Percentiles rank a stretch among this genome's conserved stretches.
Conservation (phyloP, 73 alveolate genomes). For the Symbiodinium natans region DNA sequence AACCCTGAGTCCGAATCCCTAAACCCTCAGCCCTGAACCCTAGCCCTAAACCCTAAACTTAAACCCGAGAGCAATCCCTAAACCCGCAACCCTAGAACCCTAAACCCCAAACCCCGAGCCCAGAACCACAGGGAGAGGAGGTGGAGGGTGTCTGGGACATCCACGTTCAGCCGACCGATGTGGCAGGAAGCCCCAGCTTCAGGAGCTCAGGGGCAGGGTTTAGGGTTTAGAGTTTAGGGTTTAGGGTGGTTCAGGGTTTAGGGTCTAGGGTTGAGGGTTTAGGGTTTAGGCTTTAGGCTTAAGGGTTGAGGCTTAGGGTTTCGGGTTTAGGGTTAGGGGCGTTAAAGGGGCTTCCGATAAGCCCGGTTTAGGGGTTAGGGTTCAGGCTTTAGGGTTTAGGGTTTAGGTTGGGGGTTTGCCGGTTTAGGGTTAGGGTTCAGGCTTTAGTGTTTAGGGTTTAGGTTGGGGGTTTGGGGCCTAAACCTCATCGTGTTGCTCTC, state of each 20-base stretch:
- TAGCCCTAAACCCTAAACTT: too few species aligned
- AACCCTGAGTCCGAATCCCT: too few species aligned
- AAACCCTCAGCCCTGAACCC: too few species aligned
- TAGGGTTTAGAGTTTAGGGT: background rate
- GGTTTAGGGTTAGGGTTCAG: background rate
- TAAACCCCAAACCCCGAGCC: background rate
- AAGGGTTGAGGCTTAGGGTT: too few species aligned
- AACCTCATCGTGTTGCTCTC: too few species aligned
- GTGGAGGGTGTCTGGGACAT: constrained; percentile 76
- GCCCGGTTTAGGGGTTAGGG: too few species aligned
- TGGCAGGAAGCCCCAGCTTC: background rate
- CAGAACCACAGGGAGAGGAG: background rate
- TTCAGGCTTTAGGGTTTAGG: background rate
- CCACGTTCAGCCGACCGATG: constrained; percentile 26
- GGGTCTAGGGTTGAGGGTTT: too few species aligned
- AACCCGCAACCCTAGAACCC: background rate
- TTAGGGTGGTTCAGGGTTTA: too few species aligned
- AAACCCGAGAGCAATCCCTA: background rate
- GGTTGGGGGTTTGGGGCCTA: background rate
- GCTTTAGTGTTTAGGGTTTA: background rate
- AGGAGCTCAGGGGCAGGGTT: background rate
- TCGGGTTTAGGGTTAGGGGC: too few species aligned
- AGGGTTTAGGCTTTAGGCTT: too few species aligned
- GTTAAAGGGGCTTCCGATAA: too few species aligned
- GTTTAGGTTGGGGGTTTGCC: too few species aligned